Base-by-base conservation (phyloP, 2,329 filamentous ascomycete species). In the Phyllosticta citribraziliensis region DNA sequence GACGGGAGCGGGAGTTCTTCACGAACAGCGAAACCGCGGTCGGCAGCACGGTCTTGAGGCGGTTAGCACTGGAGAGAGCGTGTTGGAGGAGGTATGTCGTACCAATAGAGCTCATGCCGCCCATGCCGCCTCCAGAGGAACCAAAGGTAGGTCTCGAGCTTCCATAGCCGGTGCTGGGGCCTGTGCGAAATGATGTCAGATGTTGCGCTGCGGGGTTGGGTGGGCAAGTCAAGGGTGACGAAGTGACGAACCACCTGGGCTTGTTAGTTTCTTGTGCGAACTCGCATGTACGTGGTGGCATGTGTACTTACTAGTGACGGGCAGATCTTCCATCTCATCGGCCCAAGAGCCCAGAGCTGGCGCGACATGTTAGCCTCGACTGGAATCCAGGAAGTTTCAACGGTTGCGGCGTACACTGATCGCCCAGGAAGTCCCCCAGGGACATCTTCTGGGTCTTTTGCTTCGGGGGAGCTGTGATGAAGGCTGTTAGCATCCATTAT, bases 381-480 rank as follows among this genome's bases (percentile, higher is more conserved):
- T 55, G 60, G 56, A 65, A 35, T 55, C 52, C 33, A 60, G 35
- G 55, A 54, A 53, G 53, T 40, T 47, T 60, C 58, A 60, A 52
- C 58, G 65, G 66, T 65, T 67, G 67, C 69, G 19, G 70, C 90
- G 78, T 83, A 97, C 93, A 87, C 78, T 91, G 84, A 77, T 97
- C 91, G 74, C 84, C 83, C 82, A 99, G 84, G 84, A 99, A 99
- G 79, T 91, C 89, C 82, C 91, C 90, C 74, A 97, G 87, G 82
- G 89, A 91, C 89, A 99, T 93, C 84, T 95, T 99, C 86, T 96
- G 88, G 77, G 85, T 83, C 79, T 96, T 88, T 81, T 91, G 89
- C 82, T 95, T 95, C 77, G 92, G 89, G 68, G 92, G 93, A 84
- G 89, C 92, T 96, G 72, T 64, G 74, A 56, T 61, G 58, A 64